Evolutionary conservation across 1,284 basidiomycete genomes (phyloP), one percentile per base, ranked within the genome.

Genomic region (Malassezia restricta): DNA sequence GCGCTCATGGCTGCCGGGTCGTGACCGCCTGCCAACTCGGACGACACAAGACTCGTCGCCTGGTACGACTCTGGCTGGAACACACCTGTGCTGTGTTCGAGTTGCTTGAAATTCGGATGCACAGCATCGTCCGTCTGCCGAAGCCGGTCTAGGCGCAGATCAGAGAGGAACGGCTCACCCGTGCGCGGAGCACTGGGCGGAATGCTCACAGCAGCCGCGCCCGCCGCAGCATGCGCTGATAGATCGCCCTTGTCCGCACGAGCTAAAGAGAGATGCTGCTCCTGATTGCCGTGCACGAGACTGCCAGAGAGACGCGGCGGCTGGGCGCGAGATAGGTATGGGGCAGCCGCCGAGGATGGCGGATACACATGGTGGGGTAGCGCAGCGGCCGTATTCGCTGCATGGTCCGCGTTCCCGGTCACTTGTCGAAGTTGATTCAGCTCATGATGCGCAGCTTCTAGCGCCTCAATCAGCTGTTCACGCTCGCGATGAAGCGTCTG

Each of bases 401-500:
- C 38, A 40, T 47, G 46, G 8, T 54, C 52, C n/a, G 40, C 20
- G 28, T 40, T 39, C 27, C 48, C 53, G 4, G 47, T 37, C 8
- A 55, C 48, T 31, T 48, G 45, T 20, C 53, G 53, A 24, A 55
- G 48, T 38, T 55, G 53, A 35, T 55, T 55, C 28, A 55, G 29
- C 32, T 55, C 53, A 40, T 55, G 53, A 38, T 55, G 53, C 14
- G 53, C 53, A 12, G 53, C 53, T 29, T 55, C 53, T 32, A 55
- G 44, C 33, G 53, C 53, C 40, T 55, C 53, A 28, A 55, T 49
- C 15, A 55, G 48, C 39, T 55, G 53, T 39, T 55, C 53, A 35
- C 53, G 53, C 48, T 55, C 53, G 33, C 53, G 53, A 32, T 55
- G 53, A 27, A 55, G 40, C 39, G 53, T 50, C 41, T 55, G 53